Percentiles rank a stretch among this genome's conserved stretches.
Evolutionary conservation across 495 filamentous ascomycete species (phyloP).

Genomic region (Xanthoparmelia taractica): DNA sequence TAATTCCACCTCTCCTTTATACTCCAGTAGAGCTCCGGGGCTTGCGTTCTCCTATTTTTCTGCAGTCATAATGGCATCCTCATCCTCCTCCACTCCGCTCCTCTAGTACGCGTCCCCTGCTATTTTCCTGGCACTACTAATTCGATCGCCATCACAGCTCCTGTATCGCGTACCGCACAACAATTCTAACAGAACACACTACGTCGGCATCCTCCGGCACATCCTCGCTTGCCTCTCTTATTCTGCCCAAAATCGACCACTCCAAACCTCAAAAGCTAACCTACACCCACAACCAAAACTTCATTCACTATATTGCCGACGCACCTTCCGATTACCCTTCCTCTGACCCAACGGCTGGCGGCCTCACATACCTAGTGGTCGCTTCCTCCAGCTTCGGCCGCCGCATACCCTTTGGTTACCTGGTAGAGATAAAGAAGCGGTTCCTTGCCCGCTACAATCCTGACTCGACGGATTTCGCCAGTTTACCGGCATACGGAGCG

Average conservation of each 20-base stretch:
- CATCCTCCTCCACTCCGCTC: constrained; percentile 25
- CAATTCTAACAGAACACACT: constrained; percentile 88
- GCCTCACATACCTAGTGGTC: constrained; percentile 39
- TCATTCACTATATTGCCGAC: constrained; percentile 92
- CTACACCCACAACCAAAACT: constrained; percentile 81
- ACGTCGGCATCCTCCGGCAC: constrained; percentile 60
- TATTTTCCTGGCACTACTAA: background rate
- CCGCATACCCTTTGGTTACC: constrained; percentile 85
- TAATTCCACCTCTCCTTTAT: too few relatives aligned
- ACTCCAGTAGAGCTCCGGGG: background rate
- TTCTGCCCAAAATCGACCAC: constrained; percentile 92
- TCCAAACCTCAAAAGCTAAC: constrained; percentile 76
- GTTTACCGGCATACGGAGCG: constrained; percentile 80
- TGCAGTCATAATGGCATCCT: constrained; percentile 25
- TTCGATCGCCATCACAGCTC: constrained; percentile 18
- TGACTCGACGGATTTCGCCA: constrained; percentile 60
- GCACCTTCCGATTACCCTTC: constrained; percentile 52
- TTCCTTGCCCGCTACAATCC: constrained; percentile 71
- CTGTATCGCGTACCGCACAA: constrained; percentile 42
- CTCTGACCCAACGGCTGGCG: constrained; percentile 24
- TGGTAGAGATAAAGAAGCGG: constrained; percentile 82
- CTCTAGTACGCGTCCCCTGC: constrained; percentile 23
- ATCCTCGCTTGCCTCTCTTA: constrained; percentile 76
- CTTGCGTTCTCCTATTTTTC: background rate
- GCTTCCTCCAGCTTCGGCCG: constrained; percentile 68